phyloP scores from a whole-genome alignment of 2,329 filamentous ascomycete genomes.

The Cadophora sp. region DNA sequence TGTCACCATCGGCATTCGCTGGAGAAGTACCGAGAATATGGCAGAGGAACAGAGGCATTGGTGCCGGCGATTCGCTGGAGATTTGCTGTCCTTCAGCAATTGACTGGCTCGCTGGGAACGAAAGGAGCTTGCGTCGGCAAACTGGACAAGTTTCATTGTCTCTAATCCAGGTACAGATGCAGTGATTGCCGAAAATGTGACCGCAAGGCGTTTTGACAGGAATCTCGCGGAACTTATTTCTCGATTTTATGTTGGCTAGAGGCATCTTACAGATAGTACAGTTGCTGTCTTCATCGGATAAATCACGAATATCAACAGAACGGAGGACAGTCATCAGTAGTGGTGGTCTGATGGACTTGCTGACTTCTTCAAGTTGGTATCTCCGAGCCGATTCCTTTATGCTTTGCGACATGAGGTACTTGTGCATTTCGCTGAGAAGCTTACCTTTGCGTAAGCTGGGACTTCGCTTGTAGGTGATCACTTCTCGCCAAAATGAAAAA shows the following conservation, averaged over 20 bases:
- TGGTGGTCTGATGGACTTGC: not conserved
- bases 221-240: not conserved
- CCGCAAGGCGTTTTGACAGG: constrained; percentile 1
- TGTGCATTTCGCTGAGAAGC: not conserved
- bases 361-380: not conserved
- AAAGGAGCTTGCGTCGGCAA: not conserved
- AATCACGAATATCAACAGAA: not conserved
- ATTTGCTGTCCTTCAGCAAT: not conserved
- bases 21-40: not conserved
- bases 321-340: not conserved
- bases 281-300: not conserved
- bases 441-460: not conserved
- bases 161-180: not conserved
- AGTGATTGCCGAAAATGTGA: not conserved
- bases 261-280: not conserved
- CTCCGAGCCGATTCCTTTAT: not conserved
- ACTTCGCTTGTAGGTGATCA: not conserved
- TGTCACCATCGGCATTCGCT: not conserved
- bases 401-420: not conserved
- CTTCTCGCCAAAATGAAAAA: not conserved
- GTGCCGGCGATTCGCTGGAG: not conserved
- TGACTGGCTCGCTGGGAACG: not conserved
- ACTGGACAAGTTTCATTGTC: not conserved
- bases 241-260: not conserved
- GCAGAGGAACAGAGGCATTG: not conserved